phyloP scores from a whole-genome alignment of 139 green algal species.

The Coccomyxa sp. region DNA sequence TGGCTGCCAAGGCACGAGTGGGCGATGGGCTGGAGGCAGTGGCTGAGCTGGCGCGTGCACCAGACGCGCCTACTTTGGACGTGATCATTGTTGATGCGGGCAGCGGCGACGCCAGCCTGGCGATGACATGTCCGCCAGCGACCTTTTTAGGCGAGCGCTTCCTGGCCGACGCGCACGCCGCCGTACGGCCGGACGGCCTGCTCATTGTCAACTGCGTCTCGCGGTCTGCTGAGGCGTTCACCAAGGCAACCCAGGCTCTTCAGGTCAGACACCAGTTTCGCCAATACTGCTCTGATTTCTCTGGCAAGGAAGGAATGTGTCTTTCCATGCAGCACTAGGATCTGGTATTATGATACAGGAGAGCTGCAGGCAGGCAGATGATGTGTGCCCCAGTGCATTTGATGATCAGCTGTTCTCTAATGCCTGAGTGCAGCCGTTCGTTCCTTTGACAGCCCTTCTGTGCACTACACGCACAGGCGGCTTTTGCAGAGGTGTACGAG shows the following conservation, averaged over 20 bases:
- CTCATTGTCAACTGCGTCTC: constrained; percentile 25
- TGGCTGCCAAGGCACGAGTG: constrained; percentile 11
- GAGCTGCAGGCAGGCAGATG: not conserved
- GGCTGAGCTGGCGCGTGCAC: not conserved
- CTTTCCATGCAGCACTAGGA: not conserved
- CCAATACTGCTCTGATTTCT: not conserved
- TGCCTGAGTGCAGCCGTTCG: not conserved
- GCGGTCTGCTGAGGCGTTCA: constrained; percentile 4
- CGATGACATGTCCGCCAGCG: constrained; percentile 45
- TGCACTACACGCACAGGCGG: not conserved
- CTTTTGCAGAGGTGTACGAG: constrained; percentile 40
- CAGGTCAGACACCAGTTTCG: constrained; percentile 1
- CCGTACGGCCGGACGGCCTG: constrained; percentile 4
- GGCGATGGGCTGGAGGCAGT: constrained; percentile 21
- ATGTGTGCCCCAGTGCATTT: not conserved
- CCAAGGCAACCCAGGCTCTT: constrained; percentile 7
- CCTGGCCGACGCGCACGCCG: constrained; percentile 2
- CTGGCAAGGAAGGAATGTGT: not conserved
- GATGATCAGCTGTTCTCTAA: not conserved
- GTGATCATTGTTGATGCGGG: constrained; percentile 44
- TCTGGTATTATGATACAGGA: not conserved
- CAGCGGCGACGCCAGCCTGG: constrained; percentile 22
- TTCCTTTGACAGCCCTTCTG: not conserved
- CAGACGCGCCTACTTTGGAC: constrained; percentile 8
- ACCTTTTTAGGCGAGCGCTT: constrained; percentile 43